phyloP scores from a whole-genome alignment of 1,284 basidiomycete genomes.

The Papiliotrema terrestris region DNA sequence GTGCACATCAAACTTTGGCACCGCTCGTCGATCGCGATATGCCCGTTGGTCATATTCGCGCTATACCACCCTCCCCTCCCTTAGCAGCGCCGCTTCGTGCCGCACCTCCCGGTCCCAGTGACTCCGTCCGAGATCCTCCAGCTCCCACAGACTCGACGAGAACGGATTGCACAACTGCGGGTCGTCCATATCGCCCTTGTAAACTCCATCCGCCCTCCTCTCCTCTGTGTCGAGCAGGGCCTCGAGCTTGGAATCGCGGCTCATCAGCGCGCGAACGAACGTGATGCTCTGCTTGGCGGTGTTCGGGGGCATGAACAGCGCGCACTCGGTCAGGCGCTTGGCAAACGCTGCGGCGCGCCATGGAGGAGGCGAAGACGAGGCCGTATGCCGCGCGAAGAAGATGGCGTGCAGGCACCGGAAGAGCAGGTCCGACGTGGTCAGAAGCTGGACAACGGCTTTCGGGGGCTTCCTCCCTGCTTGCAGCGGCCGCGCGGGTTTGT shows the following conservation, averaged over 20 bases:
- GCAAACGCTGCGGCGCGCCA: conserved; percentile 85
- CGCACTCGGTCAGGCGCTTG: conserved; percentile 77
- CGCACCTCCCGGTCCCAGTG: conserved; percentile 49
- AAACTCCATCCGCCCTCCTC: conserved; percentile 71
- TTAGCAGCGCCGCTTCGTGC: conserved; percentile 40
- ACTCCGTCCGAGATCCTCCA: conserved; percentile 35
- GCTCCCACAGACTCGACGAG: conserved; percentile 49
- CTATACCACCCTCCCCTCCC: conserved; percentile 32
- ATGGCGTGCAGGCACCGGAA: conserved; percentile 78
- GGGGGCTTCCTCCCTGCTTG: conserved; percentile 21
- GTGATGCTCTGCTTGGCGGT: conserved; percentile 65
- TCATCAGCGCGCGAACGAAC: conserved; percentile 68
- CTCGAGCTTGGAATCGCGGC: conserved; percentile 74
- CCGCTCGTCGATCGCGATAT: too few species aligned
- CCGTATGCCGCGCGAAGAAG: conserved; percentile 64
- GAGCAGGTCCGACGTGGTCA: conserved; percentile 60
- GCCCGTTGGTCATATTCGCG: too few species aligned
- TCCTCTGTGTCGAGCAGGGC: conserved; percentile 83
- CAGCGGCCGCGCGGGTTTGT: conserved; percentile 11
- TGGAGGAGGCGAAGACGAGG: conserved; percentile 58
- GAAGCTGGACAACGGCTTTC: conserved; percentile 20
- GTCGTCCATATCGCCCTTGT: conserved; percentile 77
- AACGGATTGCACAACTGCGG: conserved; percentile 63
- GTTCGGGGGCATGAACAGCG: conserved; percentile 71
- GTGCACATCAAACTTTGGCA: too few species aligned